Evolutionary conservation across 1,284 basidiomycete species (phyloP), one percentile per base, ranked within the genome.

Genomic region (Austroboletus niveus): DNA sequence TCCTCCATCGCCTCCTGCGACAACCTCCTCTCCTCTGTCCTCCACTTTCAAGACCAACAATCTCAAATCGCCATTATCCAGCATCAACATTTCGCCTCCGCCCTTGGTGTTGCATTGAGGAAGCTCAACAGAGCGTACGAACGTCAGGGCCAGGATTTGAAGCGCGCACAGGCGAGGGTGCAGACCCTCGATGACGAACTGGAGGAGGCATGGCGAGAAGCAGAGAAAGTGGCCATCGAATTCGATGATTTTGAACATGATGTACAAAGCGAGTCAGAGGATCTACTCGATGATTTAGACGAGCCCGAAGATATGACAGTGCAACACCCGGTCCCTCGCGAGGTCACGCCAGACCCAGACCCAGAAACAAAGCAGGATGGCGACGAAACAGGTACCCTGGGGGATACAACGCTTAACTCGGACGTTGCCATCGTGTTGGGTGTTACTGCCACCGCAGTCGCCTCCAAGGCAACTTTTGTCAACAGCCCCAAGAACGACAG

Each of bases 181-280:
- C 69, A 67, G 27, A 73, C 78, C 48, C 75, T 89, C 12, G 77
- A 85, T 60, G 84, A 77, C 9, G 85, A 89, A 60, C 73, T 89
- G n/a, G 82, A 87, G 46, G 89, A 91, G 52, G 89, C 87, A 2
- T 91, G 89, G 89, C 75, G 76, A 43, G 81, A 85, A 54, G 89
- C 88, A 1, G 84, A 89, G 60, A 79, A 78, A 39, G 72, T 89
- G 57, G 89, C 87, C 3, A 66, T 72, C 47, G 85, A 89, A 63
- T 75, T 89, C 59, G 85, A 89, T 61, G 78, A 81, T 45, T 71
- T 55, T 58, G 71, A 69, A 10, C 65, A 75, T 29, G 69, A 66
- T n/a, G 54, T 39, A 48, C 63, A 58, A 20, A 51, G 47, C 20
- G 51, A 54, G 17, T 22, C 49, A 30, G 68, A 72, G 44, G 64